phyloP scores from a whole-genome alignment of 768 basidiomycete genomes.

The Imleria badia region DNA sequence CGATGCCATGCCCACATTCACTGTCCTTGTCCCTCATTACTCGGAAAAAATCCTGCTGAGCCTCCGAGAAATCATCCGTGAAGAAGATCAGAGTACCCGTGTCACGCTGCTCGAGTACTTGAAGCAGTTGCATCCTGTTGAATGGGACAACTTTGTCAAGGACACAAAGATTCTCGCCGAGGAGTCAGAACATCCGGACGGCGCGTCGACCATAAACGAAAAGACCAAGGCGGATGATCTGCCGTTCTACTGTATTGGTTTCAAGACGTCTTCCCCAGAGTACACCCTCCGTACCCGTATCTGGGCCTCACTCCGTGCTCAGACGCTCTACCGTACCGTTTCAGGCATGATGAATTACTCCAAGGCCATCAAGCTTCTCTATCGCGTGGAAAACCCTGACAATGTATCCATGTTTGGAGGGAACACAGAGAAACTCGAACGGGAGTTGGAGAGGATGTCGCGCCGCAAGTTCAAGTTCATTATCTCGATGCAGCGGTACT shows the following conservation, averaged over 20 bases:
- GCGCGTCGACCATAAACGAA: slow-evolving; percentile 59
- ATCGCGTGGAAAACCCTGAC: slow-evolving; percentile 98
- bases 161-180: slow-evolving; percentile 99
- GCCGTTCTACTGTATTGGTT: slow-evolving; percentile 99
- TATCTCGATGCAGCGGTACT: slow-evolving; percentile 98
- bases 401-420: slow-evolving; percentile 95
- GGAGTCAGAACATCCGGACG: slow-evolving; percentile 66
- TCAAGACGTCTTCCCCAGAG: slow-evolving; percentile 98
- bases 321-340: slow-evolving; percentile 97
- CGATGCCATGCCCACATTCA: slow-evolving; percentile 99
- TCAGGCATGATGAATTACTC: slow-evolving; percentile 99
- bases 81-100: slow-evolving; percentile 94
- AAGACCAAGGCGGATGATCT: slow-evolving; percentile 89
- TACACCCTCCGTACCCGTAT: slow-evolving; percentile 98
- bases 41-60: slow-evolving; percentile 98
- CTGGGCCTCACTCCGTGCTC: slow-evolving; percentile 97
- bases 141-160: slow-evolving; percentile 99
- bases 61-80: slow-evolving; percentile 95
- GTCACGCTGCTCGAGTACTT: slow-evolving; percentile 97
- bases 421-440: slow-evolving; percentile 93
- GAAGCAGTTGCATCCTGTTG: slow-evolving; percentile 96
- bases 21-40: slow-evolving; percentile 98
- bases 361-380: slow-evolving; percentile 98
- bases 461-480: slow-evolving; percentile 98
- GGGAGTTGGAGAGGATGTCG: slow-evolving; percentile 95